Conservation (phyloP, 1,284 basidiomycete genomes). For the Cryptococcus jaspeensis region DNA sequence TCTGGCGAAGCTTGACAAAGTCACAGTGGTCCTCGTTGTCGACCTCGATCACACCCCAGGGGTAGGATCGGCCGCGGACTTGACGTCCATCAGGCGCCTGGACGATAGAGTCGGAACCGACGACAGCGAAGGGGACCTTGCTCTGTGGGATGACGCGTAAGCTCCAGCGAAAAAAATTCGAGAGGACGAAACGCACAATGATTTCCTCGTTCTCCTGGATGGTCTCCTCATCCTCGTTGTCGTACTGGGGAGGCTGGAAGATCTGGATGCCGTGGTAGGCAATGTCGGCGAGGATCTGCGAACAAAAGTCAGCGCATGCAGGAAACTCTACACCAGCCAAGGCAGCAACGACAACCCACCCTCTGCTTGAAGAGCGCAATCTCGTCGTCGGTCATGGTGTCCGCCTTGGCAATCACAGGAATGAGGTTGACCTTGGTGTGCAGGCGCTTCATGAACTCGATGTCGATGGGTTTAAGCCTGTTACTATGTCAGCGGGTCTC, state of each 20-base stretch:
- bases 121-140: constrained; percentile 96
- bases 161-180: too few relatives aligned
- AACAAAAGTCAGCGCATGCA: background rate
- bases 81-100: constrained; percentile 77
- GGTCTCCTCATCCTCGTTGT: constrained; percentile 96
- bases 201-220: constrained; percentile 94
- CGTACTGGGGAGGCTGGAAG: constrained; percentile 92
- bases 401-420: constrained; percentile 92
- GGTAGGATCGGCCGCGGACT: constrained; percentile 88
- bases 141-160: constrained; percentile 51
- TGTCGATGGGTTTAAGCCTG: constrained; percentile 92
- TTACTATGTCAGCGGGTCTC: constrained; percentile 2
- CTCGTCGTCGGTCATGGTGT: constrained; percentile 95
- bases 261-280: constrained; percentile 90
- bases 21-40: constrained; percentile 98
- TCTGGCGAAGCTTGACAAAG: constrained; percentile 96
- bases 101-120: constrained; percentile 83
- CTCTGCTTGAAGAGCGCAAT: constrained; percentile 85
- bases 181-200: constrained; percentile 54
- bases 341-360: constrained; percentile 55
- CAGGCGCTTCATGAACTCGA: constrained; percentile 94
- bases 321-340: background rate
- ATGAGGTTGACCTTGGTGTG: constrained; percentile 97
- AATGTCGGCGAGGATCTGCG: constrained; percentile 83
- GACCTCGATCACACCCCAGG: constrained; percentile 96